Evolutionary conservation across 2,329 filamentous ascomycete species (phyloP).

Genomic region (Ophiocordyceps camponoti-floridani): DNA sequence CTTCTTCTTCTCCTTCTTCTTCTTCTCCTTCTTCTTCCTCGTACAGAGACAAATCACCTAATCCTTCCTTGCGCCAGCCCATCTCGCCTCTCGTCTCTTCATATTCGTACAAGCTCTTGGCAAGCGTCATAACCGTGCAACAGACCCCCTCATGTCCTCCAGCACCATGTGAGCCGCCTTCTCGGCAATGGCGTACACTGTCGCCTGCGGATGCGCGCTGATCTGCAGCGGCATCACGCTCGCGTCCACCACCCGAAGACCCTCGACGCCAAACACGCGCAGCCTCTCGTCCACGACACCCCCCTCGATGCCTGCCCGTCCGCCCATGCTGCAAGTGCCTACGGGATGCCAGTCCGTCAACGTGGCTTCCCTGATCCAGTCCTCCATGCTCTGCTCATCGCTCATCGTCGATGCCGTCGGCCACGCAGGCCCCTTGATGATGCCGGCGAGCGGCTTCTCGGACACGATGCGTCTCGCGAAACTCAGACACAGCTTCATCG

Average conservation of each 20-base stretch:
- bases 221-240: conserved; percentile 12
- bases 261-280: conserved; percentile 8
- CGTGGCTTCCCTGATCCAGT: conserved; percentile 12
- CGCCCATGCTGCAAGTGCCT: conserved; percentile 16
- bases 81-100: no score
- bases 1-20: no score
- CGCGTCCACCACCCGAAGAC: conserved; percentile 8
- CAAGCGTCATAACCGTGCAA: not conserved
- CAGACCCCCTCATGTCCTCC: conserved; percentile 6
- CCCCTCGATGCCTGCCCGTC: conserved; percentile 9
- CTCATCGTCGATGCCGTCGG: conserved; percentile 6
- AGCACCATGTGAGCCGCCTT: conserved; percentile 13
- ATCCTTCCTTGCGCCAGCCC: no score
- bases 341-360: conserved; percentile 21
- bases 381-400: conserved; percentile 5
- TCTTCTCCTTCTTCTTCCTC: no score
- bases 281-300: conserved; percentile 12
- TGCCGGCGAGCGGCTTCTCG: conserved; percentile 16
- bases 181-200: conserved; percentile 14
- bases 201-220: conserved; percentile 10
- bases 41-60: no score
- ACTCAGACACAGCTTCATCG: conserved; percentile 21
- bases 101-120: no score
- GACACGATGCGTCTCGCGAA: conserved; percentile 20
- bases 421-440: conserved; percentile 14